A percentile compares a stretch with the other conserved stretches of the same genome.
Conservation (phyloP, 306 rosid species). For the Vigna angularis region DNA sequence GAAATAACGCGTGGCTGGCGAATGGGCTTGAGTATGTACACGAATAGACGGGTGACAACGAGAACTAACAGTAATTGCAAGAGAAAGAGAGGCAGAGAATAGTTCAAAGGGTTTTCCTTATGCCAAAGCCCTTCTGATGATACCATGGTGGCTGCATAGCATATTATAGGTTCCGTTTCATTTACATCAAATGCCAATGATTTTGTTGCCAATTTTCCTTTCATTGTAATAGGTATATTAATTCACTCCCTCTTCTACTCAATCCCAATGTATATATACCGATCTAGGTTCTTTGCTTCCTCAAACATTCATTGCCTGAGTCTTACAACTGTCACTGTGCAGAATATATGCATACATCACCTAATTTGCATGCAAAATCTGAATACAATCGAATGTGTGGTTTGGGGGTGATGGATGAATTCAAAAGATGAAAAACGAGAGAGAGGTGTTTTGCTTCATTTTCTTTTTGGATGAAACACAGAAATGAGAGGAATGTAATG, state of each 20-base stretch:
- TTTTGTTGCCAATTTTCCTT: neutral
- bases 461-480: constrained; percentile 9
- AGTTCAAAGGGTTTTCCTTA: constrained; percentile 82
- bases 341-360: neutral
- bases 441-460: neutral
- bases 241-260: neutral
- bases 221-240: too few relatives aligned
- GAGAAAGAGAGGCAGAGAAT: constrained; percentile 83
- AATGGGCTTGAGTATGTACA: constrained; percentile 77
- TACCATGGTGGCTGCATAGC: constrained; percentile 79
- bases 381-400: neutral
- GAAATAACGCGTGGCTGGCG: constrained; percentile 95
- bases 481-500: constrained; percentile 1
- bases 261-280: constrained; percentile 3
- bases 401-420: constrained; percentile 16
- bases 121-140: constrained; percentile 83
- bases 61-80: constrained; percentile 74
- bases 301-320: constrained; percentile 2
- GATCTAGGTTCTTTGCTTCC: neutral
- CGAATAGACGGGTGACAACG: constrained; percentile 60
- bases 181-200: neutral
- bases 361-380: constrained; percentile 18
- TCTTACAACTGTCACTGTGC: neutral
- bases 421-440: constrained; percentile 22
- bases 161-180: constrained; percentile 49